Evolutionary conservation across 371 early-diverging fungal genomes (phyloP).

Genomic region (Rhizopus sp.): DNA sequence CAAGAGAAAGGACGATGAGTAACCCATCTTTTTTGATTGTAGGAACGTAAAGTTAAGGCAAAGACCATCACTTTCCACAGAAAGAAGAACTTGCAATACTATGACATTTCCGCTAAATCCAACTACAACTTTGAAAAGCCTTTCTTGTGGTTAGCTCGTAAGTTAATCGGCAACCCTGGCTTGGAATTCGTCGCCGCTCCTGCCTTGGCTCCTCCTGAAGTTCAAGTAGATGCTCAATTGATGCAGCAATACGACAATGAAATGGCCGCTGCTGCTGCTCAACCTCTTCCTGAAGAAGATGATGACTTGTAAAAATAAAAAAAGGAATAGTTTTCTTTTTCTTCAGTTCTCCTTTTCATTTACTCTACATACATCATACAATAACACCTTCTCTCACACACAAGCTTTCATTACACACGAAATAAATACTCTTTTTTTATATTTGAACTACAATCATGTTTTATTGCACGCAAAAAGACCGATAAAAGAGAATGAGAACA

Average conservation of each 20-base stretch:
- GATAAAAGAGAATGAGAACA: conserved; percentile 1
- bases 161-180: conserved; percentile 93
- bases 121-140: conserved; percentile 99
- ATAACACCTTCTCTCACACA: neutral
- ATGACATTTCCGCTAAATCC: conserved; percentile 99
- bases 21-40: neutral
- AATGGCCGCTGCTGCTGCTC: conserved; percentile 72
- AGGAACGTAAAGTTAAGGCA: conserved; percentile 99
- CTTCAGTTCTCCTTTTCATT: neutral
- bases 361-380: too few relatives aligned
- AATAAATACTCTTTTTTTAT: too few relatives aligned
- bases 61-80: conserved; percentile 99
- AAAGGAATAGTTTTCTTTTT: neutral
- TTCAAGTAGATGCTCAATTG: conserved; percentile 77
- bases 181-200: conserved; percentile 98
- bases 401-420: neutral
- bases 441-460: too few relatives aligned
- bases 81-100: conserved; percentile 99
- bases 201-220: conserved; percentile 97
- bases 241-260: conserved; percentile 83
- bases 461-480: neutral
- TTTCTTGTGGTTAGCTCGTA: conserved; percentile 99
- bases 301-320: conserved; percentile 64
- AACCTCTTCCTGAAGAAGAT: conserved; percentile 92
- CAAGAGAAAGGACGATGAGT: conserved; percentile 8